Evolutionary conservation across 73 alveolate genomes (phyloP).

Genomic region (Tetrahymena thermophila): DNA sequence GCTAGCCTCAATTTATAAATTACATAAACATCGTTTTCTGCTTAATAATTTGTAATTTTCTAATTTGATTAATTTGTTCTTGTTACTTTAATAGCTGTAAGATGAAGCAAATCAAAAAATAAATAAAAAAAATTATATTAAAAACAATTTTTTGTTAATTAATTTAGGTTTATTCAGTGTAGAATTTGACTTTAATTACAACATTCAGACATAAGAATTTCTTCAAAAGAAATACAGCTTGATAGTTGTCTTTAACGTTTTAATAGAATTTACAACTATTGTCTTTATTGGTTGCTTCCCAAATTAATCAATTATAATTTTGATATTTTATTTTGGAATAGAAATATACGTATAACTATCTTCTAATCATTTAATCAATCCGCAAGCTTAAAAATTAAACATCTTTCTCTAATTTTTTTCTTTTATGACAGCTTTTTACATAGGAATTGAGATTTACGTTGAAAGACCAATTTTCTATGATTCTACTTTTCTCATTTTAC

Average conservation of each 20-base stretch:
- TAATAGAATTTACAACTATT: not conserved
- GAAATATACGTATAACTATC: not conserved
- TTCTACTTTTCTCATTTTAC: not conserved
- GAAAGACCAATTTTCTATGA: not conserved
- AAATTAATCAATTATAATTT: not conserved
- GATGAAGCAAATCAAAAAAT: not conserved
- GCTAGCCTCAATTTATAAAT: not conserved
- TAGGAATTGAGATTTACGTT: not conserved
- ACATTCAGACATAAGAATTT: not conserved
- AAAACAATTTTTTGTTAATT: too few species aligned
- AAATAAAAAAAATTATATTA: too few species aligned
- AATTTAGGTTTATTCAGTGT: not conserved
- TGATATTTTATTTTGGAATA: not conserved
- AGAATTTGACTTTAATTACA: not conserved
- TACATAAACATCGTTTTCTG: not conserved
- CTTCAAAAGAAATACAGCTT: not conserved
- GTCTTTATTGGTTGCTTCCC: not conserved
- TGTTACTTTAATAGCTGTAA: not conserved
- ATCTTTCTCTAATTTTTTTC: not conserved
- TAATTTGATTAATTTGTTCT: too few species aligned
- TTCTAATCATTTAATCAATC: not conserved
- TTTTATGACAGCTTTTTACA: not conserved
- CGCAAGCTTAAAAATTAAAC: not conserved
- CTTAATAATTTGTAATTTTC: not conserved
- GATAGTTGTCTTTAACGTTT: not conserved